Evolutionary conservation across 2,329 filamentous ascomycete genomes (phyloP), one percentile per base, ranked within the genome.

Genomic region (Fusarium tricinctum): DNA sequence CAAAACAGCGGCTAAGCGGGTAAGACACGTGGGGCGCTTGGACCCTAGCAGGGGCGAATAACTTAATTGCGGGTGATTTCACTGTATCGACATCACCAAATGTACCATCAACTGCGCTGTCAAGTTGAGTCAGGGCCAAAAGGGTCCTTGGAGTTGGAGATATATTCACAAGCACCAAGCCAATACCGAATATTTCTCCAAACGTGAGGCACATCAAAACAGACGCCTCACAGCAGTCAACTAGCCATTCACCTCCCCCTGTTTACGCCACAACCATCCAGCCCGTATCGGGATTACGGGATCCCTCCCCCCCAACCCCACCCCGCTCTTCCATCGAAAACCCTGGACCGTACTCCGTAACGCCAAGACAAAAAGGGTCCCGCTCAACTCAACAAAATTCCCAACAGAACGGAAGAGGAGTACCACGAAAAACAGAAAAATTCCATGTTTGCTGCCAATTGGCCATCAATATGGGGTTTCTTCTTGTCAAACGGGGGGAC

Each of bases 311-410:
- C 10, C 10, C 28, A 30, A 10, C 28, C 28, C 28, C 28, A 12
- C 28, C 28, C 28, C 28, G 28, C 28, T 30, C 12, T 30, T 30
- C 28, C 59, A 49, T 47, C 46, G 55, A 69, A 63, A 69, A 65
- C 69, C 71, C 67, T 70, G 59, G 53, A 48, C 55, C 55, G 32
- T 15, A 38, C 33, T n/a, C 32, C 17, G 38, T 58, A 52, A 58
- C 61, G 63, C 61, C 63, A 70, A 63, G 66, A 64, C 62, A 56
- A 70, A 55, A 70, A 54, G 65, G 68, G 65, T 71, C 68, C 63
- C 63, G 66, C 75, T 71, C 44, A 64, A 56, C 71, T 73, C 76
- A 78, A 78, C 76, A 78, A 78, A 76, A 75, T 78, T 75, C 76
- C 77, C 77, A 78, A 78, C 77, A 78, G 76, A 78, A 78, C 52